Evolutionary conservation across 805 yeast genomes (phyloP), one percentile per base, ranked within the genome.

Genomic region (Candida maris): DNA sequence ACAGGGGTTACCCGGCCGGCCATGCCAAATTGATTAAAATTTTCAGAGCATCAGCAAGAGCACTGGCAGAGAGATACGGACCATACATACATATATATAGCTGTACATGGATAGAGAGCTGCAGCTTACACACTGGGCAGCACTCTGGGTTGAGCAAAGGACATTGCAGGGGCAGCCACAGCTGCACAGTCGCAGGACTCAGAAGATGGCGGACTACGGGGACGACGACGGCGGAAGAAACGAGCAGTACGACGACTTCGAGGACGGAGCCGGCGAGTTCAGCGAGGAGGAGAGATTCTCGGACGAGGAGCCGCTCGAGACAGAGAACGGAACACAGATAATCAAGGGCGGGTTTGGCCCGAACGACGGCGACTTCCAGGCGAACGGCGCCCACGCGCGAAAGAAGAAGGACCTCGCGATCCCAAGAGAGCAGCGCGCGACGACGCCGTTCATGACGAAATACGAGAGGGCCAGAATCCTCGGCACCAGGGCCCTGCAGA

Each of bases 391-490:
- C 40, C 46, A 54, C 44, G 74, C 73, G 54, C 77, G 71, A 15
- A 51, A 42, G 34, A 30, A 27, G 22, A 50, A 47, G 31, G 49
- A 48, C 6, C 77, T 86, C 54, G 95, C 97, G 14, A 87, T 93
- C 42, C 85, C 96, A 39, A 85, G 77, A 51, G 95, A 86, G 16
- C 69, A 85, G 47, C 78, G 99, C 63, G 75, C 88, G 19, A 93
- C 99, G 10, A 93, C 99, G 4, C 99, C 99, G 36, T 93, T 91
- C 61, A 89, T 93, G 97, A 93, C 99, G 39, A 93, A 94, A 59
- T 93, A 93, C 62, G 99, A 93, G 70, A 77, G 97, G 52, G 99
- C 99, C 6, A 79, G 99, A 68, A 87, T 93, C 43, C 74, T 93
- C 54, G 99, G 99, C 19, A 93, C 99, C 8, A 77, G 99, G 54